Evolutionary conservation across 306 rosid genomes (phyloP).

Genomic region (Carpinus viminea): DNA sequence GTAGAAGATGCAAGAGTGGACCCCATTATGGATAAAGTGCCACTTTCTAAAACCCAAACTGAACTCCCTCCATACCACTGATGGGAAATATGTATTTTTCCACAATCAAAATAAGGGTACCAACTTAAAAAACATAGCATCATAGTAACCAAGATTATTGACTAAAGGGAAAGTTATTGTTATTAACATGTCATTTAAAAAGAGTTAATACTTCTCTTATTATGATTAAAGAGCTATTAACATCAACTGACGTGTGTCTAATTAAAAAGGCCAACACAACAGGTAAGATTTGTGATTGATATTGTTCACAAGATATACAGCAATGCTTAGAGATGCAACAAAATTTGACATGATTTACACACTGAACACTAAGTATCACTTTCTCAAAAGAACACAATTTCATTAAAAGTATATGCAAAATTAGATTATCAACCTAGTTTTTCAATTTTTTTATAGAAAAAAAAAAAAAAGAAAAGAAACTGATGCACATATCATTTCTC

Average conservation of each 20-base stretch:
- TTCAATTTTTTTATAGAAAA: background rate
- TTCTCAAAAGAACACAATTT: background rate
- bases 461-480: background rate
- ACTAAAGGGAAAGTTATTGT: background rate
- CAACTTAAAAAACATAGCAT: background rate
- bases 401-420: background rate
- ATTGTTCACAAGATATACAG: background rate
- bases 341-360: background rate
- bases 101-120: background rate
- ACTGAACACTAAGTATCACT: background rate
- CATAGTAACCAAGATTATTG: background rate
- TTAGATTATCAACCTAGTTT: background rate
- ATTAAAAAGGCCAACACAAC: background rate
- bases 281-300: background rate
- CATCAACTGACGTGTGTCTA: background rate
- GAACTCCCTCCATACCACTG: background rate
- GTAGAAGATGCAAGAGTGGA: background rate
- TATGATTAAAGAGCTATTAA: background rate
- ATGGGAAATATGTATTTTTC: background rate
- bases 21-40: background rate
- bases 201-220: background rate
- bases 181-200: background rate
- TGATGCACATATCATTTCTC: background rate
- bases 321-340: background rate
- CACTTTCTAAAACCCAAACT: background rate